phyloP scores from a whole-genome alignment of 148 eudicot species.

The Nyssa sinensis region DNA sequence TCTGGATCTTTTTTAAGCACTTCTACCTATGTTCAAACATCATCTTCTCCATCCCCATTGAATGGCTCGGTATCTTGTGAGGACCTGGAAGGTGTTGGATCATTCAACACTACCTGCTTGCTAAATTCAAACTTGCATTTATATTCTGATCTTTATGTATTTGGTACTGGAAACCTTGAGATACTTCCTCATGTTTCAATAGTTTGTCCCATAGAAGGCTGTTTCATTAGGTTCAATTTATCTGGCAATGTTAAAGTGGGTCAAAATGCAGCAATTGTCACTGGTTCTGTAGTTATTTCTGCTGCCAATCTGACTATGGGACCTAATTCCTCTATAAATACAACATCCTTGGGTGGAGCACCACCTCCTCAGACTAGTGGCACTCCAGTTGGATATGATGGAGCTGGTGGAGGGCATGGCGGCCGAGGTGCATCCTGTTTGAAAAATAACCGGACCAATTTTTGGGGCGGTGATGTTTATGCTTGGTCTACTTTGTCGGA shows the following conservation, averaged over 20 bases:
- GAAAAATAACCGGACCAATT: constrained; percentile 35
- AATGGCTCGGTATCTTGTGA: constrained; percentile 52
- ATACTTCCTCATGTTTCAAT: constrained; percentile 65
- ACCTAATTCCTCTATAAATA: constrained; percentile 51
- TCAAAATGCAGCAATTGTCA: constrained; percentile 48
- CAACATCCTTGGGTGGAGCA: constrained; percentile 62
- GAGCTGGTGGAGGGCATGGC: constrained; percentile 92
- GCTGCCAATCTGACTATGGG: constrained; percentile 60
- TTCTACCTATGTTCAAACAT: constrained; percentile 12
- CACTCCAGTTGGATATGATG: constrained; percentile 71
- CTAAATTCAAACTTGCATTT: constrained; percentile 49
- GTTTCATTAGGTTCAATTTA: constrained; percentile 56
- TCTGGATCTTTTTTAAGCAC: constrained; percentile 8
- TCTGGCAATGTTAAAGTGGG: constrained; percentile 68
- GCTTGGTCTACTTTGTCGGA: constrained; percentile 65
- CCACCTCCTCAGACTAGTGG: constrained; percentile 87
- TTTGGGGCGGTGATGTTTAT: constrained; percentile 90
- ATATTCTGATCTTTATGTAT: constrained; percentile 48
- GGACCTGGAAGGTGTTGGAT: constrained; percentile 77
- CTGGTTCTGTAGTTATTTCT: constrained; percentile 59
- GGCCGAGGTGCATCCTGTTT: constrained; percentile 90
- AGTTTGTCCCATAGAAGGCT: constrained; percentile 56
- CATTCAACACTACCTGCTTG: constrained; percentile 73
- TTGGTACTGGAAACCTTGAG: constrained; percentile 71
- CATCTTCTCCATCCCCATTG: constrained; percentile 14